phyloP scores from a whole-genome alignment of 164 flowering plant genomes.

The Aristolochia californica region DNA sequence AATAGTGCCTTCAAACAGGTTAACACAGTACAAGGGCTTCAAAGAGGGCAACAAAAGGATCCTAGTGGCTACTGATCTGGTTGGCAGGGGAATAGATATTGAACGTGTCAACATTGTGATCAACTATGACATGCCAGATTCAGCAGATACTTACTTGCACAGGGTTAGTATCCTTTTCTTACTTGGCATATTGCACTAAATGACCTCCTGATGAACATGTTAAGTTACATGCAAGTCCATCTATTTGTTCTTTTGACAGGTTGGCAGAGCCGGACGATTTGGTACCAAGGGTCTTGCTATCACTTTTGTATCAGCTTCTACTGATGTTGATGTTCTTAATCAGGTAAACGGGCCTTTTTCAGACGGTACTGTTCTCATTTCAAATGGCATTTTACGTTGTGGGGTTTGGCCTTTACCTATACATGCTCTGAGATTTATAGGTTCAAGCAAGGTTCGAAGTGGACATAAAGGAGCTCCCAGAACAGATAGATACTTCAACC shows the following conservation, averaged over 20 bases:
- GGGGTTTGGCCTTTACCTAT: no score
- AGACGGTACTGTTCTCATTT: no score
- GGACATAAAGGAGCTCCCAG: conserved; percentile 94
- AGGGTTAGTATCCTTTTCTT: conserved; percentile 33
- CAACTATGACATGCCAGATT: conserved; percentile 99
- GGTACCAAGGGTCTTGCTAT: conserved; percentile 99
- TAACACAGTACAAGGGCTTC: conserved; percentile 84
- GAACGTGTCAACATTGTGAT: conserved; percentile 96
- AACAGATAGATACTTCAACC: conserved; percentile 94
- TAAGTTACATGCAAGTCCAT: no score
- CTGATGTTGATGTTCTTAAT: conserved; percentile 90
- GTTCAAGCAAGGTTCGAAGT: conserved; percentile 97
- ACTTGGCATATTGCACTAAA: no score
- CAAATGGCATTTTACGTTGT: no score
- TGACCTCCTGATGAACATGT: no score
- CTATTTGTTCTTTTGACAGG: conserved; percentile 29
- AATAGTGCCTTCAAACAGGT: conserved; percentile 25
- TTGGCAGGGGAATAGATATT: conserved; percentile 95
- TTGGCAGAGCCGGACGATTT: conserved; percentile 97
- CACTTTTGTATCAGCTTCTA: conserved; percentile 82
- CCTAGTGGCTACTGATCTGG: conserved; percentile 95
- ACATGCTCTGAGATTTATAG: conserved; percentile 18
- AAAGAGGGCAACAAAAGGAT: conserved; percentile 95
- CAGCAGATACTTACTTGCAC: conserved; percentile 94
- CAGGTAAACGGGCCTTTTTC: conserved; percentile 41